Evolutionary conservation across 192 early-diverging fungal species (phyloP).

Genomic region (Paraglomus brasilianum): DNA sequence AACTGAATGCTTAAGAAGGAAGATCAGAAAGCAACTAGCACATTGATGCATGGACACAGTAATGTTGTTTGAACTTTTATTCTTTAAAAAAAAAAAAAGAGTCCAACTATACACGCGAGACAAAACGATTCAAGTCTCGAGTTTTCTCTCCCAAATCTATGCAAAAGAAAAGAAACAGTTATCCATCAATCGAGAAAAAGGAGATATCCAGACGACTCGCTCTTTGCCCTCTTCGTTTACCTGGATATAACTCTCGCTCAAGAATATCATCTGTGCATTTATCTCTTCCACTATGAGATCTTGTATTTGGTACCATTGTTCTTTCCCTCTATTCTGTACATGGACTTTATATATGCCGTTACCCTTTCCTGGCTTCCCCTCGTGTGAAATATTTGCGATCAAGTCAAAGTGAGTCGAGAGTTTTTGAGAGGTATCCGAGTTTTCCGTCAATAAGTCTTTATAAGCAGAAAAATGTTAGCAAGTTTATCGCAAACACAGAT

Average conservation of each 20-base stretch:
- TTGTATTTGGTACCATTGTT: constrained; percentile 95
- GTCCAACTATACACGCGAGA: too few species aligned
- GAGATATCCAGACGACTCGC: too few species aligned
- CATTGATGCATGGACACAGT: too few species aligned
- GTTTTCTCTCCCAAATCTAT: too few species aligned
- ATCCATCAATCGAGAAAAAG: too few species aligned
- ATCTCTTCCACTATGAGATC: constrained; percentile 92
- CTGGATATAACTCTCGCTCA: constrained; percentile 91
- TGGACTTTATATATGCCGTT: constrained; percentile 81
- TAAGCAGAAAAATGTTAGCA: not conserved
- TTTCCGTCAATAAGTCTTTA: constrained; percentile 39
- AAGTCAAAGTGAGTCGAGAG: constrained; percentile 72
- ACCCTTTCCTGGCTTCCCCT: constrained; percentile 66
- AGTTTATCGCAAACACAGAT: not conserved
- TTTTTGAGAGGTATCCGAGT: constrained; percentile 40
- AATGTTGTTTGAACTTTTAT: too few species aligned
- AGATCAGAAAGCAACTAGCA: too few species aligned
- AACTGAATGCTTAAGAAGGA: too few species aligned
- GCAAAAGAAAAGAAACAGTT: too few species aligned
- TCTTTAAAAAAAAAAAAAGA: too few species aligned
- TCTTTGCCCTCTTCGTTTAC: constrained; percentile 37
- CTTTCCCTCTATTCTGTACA: constrained; percentile 69
- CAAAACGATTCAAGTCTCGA: too few species aligned
- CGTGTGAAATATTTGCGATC: constrained; percentile 89
- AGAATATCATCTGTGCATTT: constrained; percentile 91